These are phyloP conservation scores for Aspergillus intermedius DNA, from an alignment of 2,329 filamentous ascomycete genomes.

Conservation along the genomic window DNA sequence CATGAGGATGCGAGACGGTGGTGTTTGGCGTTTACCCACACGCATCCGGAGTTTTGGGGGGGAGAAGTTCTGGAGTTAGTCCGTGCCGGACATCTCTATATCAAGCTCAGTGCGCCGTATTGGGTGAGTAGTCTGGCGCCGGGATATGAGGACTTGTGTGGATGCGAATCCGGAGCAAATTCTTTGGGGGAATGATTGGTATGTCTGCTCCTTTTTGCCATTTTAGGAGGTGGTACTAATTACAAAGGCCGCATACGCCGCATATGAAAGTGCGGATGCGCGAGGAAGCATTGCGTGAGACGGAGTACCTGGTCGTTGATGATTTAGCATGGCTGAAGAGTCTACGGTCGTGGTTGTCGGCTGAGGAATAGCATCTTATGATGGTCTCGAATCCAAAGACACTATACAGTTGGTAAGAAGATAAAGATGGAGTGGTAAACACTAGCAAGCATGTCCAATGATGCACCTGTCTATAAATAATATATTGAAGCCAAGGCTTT, in stretches of 20 bases:
- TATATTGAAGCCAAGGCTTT: too few relatives aligned
- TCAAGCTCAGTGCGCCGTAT: constrained; percentile 37
- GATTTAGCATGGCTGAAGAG: constrained; percentile 22
- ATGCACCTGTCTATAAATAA: too few relatives aligned
- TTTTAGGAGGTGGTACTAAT: not conserved
- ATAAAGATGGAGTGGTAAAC: too few relatives aligned
- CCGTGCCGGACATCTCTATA: constrained; percentile 25
- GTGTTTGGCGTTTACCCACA: constrained; percentile 29
- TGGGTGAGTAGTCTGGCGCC: constrained; percentile 26
- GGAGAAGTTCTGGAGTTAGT: constrained; percentile 25
- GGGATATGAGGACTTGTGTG: constrained; percentile 26
- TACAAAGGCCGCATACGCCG: constrained; percentile 30
- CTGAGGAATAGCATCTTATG: constrained; percentile 16
- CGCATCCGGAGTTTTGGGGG: constrained; percentile 24
- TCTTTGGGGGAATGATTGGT: constrained; percentile 37
- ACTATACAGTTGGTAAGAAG: constrained; percentile 13
- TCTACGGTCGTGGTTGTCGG: constrained; percentile 19
- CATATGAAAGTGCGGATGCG: constrained; percentile 30
- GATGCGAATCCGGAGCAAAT: constrained; percentile 27
- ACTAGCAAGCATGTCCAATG: too few relatives aligned
- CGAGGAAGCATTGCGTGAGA: constrained; percentile 29
- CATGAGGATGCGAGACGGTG: constrained; percentile 10
- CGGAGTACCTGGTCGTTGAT: constrained; percentile 20
- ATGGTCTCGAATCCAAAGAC: constrained; percentile 18
- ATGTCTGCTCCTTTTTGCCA: not conserved